Evolutionary conservation across 2,329 filamentous ascomycete genomes (phyloP), one percentile per base, ranked within the genome.

Genomic region (Xylaria sp.): DNA sequence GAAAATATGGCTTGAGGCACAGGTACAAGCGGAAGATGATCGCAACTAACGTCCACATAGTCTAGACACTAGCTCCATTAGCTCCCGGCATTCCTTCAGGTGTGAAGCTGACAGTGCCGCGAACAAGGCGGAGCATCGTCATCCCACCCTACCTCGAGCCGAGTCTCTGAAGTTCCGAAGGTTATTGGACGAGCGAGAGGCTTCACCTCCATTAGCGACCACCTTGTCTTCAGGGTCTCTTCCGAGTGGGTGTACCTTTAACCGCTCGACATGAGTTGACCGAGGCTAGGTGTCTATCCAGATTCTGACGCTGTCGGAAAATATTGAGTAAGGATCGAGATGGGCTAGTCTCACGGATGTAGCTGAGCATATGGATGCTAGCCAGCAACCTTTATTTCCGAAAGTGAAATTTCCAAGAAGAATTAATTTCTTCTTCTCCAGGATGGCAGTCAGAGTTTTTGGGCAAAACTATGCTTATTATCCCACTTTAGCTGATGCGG

Each of bases 51-150:
- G 62, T 53, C 61, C 64, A 62, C 65, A 56, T 57, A 65, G 51
- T 50, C 56, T 66, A 27, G 44, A 61, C 56, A 65, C 61, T 69
- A 65, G 61, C 56, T 38, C 62, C 38, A 54, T 54, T 62, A 53
- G 57, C 7, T 55, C 47, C 49, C 56, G 58, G 67, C 53, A 54
- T 57, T 53, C 44, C 49, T 62, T 61, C 33, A 63, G 65, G 59
- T 63, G 65, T 65, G 61, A 68, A 67, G 61, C 67, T 69, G 59
- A 69, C 67, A 61, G 61, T 31, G 54, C 54, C 58, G 49, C 56
- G 53, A 50, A 61, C 62, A 63, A 63, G 68, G 63, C 65, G 68
- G 65, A 69, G 61, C 25, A 68, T 65, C 68, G 62, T 69, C 65
- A 67, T 63, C 65, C 61, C 65, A 68, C 68, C 68, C 68, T 65